Base-by-base conservation (phyloP, 2,329 filamentous ascomycete species). In the Alternaria sp. region DNA sequence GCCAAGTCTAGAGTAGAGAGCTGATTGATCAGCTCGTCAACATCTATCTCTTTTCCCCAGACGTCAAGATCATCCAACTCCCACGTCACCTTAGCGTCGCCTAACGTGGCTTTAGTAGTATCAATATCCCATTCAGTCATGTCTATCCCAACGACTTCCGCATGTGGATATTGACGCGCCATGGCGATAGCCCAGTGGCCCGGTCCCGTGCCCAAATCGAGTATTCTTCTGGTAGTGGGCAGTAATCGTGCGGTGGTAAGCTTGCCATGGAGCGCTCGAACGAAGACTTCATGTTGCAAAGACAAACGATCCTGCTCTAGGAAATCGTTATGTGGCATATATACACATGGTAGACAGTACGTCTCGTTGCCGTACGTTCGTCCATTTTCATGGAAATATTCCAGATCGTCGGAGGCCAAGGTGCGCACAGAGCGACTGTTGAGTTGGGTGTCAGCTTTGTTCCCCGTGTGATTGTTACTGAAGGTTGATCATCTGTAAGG, bases 251-350 rank as follows among this genome's bases (percentile, higher is more conserved):
- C 73, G n/a, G 76, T 78, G 7, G 75, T 77, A 31, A 78, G 65
- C 29, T 69, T 73, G 6, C 75, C 75, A 51, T 74, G 68, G 5
- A 78, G 64, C 24, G 74, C 73, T 21, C 69, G 64, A 14, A 88
- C 76, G 67, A 86, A 89, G 45, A 89, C 84, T 69, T 89, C 86
- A 63, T 90, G 86, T 37, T 86, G 79, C 51, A 90, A 80, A 57
- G 84, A 83, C 50, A 88, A 74, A 40, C 88, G 85, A 44, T 86
- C 85, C 72, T 89, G 86, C 69, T 90, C 88, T 44, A 82, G 77
- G 44, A 88, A 85, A 67, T 90, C 88, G 24, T 54, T 52, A 24
- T 60, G 56, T 14, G 53, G 63, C 51, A 62, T 53, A 41, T 58
- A 68, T 14, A 60, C 51, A 72, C 88, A 89, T 13, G 88, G 88